Percentiles rank a stretch among this genome's conserved stretches.
phyloP scores from a whole-genome alignment of 768 basidiomycete genomes.

The Gloeostereum incarnatum region DNA sequence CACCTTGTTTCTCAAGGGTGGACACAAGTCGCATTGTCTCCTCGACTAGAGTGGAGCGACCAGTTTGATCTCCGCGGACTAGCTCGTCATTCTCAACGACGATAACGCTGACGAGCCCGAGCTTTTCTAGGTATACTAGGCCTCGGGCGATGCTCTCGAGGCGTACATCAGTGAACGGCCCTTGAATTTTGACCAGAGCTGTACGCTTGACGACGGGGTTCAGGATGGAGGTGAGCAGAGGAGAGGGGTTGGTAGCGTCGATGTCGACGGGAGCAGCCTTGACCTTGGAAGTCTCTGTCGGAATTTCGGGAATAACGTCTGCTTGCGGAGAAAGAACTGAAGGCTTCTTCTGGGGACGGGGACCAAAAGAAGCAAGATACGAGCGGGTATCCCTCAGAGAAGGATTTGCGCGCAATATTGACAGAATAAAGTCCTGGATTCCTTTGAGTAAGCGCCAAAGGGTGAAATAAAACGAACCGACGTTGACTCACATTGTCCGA shows the following conservation, averaged over 20 bases:
- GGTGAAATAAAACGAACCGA: constrained; percentile 4
- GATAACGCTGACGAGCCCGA: constrained; percentile 92
- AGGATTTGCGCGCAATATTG: constrained; percentile 87
- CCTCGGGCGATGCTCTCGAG: constrained; percentile 91
- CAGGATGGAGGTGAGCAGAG: constrained; percentile 66
- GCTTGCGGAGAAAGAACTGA: constrained; percentile 16
- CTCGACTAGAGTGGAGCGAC: constrained; percentile 56
- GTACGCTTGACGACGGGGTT: constrained; percentile 80
- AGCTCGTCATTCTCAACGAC: constrained; percentile 87
- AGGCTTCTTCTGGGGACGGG: constrained; percentile 34
- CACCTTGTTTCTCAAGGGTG: constrained; percentile 78
- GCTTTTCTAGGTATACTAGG: constrained; percentile 91
- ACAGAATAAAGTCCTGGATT: constrained; percentile 87
- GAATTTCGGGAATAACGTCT: constrained; percentile 17
- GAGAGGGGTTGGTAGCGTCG: constrained; percentile 33
- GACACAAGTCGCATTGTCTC: constrained; percentile 83
- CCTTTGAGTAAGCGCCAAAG: constrained; percentile 5
- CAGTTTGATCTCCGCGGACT: constrained; percentile 55
- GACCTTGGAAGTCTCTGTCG: constrained; percentile 11
- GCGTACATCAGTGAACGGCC: constrained; percentile 89
- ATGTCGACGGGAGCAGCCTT: constrained; percentile 13
- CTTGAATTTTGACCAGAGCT: constrained; percentile 93
- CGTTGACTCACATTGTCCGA: constrained; percentile 43
- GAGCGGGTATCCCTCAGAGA: constrained; percentile 85
- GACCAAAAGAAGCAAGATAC: constrained; percentile 88